A percentile compares a stretch with the other conserved stretches of the same genome.
Conservation (phyloP, 2,329 filamentous ascomycete species). For the Myriangium duriaei region DNA sequence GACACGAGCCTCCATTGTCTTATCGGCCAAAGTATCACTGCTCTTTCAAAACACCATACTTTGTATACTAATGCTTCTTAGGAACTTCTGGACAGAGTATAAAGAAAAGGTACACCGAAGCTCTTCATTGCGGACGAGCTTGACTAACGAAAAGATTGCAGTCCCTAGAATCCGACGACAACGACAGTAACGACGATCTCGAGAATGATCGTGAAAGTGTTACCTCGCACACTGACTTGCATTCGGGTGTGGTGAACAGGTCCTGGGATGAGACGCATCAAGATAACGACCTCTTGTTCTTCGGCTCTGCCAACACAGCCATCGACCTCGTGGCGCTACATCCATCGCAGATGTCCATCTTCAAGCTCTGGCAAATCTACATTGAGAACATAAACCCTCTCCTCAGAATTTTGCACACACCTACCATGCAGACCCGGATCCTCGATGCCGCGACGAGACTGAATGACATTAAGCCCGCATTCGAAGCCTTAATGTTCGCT, state of each 20-base stretch:
- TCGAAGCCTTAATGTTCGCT: constrained; percentile 51
- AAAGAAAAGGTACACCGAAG: too few relatives aligned
- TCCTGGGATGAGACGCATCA: constrained; percentile 14
- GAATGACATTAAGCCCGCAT: constrained; percentile 41
- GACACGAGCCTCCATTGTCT: too few relatives aligned
- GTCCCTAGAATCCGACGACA: too few relatives aligned
- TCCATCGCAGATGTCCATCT: constrained; percentile 53
- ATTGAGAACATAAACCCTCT: constrained; percentile 63
- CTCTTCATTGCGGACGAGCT: too few relatives aligned
- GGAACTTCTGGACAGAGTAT: too few relatives aligned
- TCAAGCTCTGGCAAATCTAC: constrained; percentile 63
- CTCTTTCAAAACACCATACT: too few relatives aligned
- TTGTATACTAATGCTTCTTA: too few relatives aligned
- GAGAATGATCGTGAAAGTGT: too few relatives aligned
- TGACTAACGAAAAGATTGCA: too few relatives aligned
- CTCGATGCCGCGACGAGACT: constrained; percentile 50
- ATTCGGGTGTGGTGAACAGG: not conserved
- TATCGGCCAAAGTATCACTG: too few relatives aligned
- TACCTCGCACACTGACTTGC: too few relatives aligned
- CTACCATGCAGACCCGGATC: constrained; percentile 53
- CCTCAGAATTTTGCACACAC: constrained; percentile 59
- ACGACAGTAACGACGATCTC: too few relatives aligned
- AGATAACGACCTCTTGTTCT: constrained; percentile 39
- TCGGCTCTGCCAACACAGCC: constrained; percentile 32
- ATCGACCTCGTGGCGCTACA: constrained; percentile 41